Evolutionary conservation across 805 yeast genomes (phyloP).

Genomic region (Sugiyamaella smithiae): DNA sequence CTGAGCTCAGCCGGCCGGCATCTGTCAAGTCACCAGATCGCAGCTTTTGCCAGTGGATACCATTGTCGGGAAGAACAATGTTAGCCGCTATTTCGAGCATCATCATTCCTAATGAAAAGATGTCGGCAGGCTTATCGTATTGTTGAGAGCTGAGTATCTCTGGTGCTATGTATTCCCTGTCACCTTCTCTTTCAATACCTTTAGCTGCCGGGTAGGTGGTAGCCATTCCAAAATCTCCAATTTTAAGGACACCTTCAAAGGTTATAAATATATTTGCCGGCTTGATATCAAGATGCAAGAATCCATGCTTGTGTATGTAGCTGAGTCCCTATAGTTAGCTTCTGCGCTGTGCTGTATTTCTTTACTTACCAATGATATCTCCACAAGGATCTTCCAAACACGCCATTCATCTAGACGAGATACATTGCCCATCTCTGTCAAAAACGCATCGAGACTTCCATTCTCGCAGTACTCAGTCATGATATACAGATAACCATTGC

Average conservation of each 20-base stretch:
- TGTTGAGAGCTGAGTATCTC: conserved; percentile 80
- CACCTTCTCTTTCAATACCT: conserved; percentile 90
- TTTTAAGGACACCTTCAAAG: conserved; percentile 89
- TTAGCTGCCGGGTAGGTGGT: conserved; percentile 61
- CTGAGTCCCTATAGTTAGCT: too few species aligned
- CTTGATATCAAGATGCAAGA: conserved; percentile 85
- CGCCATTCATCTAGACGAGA: conserved; percentile 92
- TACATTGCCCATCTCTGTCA: conserved; percentile 71
- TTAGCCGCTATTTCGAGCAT: conserved; percentile 96
- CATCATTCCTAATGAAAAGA: conserved; percentile 89
- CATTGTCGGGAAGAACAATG: conserved; percentile 91
- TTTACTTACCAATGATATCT: conserved; percentile 65
- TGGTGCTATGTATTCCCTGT: conserved; percentile 96
- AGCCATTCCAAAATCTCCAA: conserved; percentile 97
- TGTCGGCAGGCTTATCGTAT: conserved; percentile 90
- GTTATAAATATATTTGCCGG: conserved; percentile 94
- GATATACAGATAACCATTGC: conserved; percentile 68
- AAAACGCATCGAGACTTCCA: conserved; percentile 80
- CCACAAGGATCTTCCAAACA: conserved; percentile 93
- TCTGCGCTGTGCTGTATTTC: too few species aligned
- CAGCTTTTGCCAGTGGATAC: conserved; percentile 92
- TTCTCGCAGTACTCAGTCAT: conserved; percentile 96
- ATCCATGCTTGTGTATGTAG: conserved; percentile 72
- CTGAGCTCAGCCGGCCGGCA: conserved; percentile 76
- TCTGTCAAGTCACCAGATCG: conserved; percentile 94